Evolutionary conservation across 192 early-diverging fungal species (phyloP).

Genomic region (Backusella tarrabulga): DNA sequence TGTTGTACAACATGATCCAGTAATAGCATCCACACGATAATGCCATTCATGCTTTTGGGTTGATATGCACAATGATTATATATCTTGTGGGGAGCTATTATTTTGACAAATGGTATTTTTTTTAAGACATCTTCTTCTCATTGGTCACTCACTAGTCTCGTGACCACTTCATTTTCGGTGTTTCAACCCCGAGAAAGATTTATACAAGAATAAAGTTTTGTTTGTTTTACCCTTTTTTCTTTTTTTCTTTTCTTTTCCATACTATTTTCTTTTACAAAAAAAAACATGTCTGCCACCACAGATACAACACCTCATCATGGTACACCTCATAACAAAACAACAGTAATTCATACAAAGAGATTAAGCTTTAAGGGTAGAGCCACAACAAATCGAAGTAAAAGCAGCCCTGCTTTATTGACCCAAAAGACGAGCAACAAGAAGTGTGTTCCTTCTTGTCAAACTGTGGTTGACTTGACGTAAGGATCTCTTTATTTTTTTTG

Average conservation of each 20-base stretch:
- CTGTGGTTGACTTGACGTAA: conserved; percentile 21
- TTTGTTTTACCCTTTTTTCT: neutral
- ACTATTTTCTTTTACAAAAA: neutral
- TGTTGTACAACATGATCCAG: too few relatives aligned
- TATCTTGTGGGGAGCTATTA: neutral
- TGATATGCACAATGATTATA: too few relatives aligned
- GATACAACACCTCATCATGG: neutral
- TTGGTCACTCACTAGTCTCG: neutral
- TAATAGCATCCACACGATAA: too few relatives aligned
- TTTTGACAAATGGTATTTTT: neutral
- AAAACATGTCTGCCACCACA: neutral
- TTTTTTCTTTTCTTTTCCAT: neutral
- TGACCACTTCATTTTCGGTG: neutral
- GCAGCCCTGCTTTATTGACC: neutral
- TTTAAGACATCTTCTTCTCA: neutral
- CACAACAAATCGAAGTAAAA: neutral
- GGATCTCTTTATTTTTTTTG: neutral
- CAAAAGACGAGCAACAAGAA: neutral
- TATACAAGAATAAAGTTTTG: neutral
- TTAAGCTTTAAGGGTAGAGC: neutral
- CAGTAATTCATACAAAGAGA: conserved; percentile 2
- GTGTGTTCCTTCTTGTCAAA: conserved; percentile 2
- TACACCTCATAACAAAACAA: neutral
- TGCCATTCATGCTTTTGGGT: too few relatives aligned
- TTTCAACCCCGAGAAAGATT: neutral